These are phyloP conservation scores for Mrakia blollopis DNA, from an alignment of 768 basidiomycete genomes.

Conservation along the genomic window DNA sequence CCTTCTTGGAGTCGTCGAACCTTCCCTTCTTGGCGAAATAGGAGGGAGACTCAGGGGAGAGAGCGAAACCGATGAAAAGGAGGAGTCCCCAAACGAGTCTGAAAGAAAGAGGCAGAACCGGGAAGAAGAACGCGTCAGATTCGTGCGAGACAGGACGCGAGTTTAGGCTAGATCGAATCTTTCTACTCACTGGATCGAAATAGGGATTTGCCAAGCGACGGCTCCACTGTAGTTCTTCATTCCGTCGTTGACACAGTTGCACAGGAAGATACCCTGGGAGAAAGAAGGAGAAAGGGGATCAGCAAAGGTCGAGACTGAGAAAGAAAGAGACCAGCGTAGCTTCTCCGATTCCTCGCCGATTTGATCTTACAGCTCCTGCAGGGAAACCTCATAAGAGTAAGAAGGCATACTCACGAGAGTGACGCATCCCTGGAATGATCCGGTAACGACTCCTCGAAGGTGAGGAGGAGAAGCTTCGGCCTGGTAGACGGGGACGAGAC, in stretches of 20 bases:
- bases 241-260: slow-evolving; percentile 30
- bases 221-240: slow-evolving; percentile 23
- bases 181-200: slow-evolving; percentile 21
- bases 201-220: slow-evolving; percentile 28
- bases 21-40: slow-evolving; percentile 28
- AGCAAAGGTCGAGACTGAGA: too few relatives aligned
- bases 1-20: slow-evolving; percentile 21
- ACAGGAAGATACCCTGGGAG: slow-evolving; percentile 31
- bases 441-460: slow-evolving; percentile 32
- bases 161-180: not conserved
- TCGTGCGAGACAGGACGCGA: not conserved
- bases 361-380: too few relatives aligned
- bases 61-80: slow-evolving; percentile 29
- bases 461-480: slow-evolving; percentile 33
- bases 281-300: too few relatives aligned
- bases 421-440: slow-evolving; percentile 34
- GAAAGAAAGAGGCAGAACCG: not conserved
- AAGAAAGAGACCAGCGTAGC: too few relatives aligned
- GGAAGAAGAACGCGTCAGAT: not conserved
- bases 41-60: slow-evolving; percentile 33
- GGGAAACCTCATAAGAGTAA: too few relatives aligned
- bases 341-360: too few relatives aligned
- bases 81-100: slow-evolving; percentile 29
- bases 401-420: slow-evolving; percentile 8
- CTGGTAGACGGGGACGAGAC: slow-evolving; percentile 32